A percentile compares a stretch with the other conserved stretches of the same genome.
Conservation (phyloP, 345 rosid genomes). For the Microthlaspi erraticum region DNA sequence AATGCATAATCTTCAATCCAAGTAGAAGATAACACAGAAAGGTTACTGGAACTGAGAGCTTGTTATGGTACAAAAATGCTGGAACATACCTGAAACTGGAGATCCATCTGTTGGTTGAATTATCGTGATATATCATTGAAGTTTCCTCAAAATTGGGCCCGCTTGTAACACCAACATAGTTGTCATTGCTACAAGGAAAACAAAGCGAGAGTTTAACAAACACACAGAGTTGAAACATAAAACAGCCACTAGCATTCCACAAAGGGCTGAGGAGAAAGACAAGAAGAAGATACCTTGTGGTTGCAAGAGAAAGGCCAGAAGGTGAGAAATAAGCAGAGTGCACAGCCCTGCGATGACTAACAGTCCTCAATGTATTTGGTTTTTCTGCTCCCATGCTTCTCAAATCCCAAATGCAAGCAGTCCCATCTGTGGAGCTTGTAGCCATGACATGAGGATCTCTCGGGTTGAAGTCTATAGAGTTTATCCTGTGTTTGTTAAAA, state of each 20-base stretch:
- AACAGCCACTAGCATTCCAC: conserved; percentile 14
- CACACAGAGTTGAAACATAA: not conserved
- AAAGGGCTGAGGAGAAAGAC: not conserved
- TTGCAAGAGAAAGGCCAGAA: conserved; percentile 69
- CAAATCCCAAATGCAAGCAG: conserved; percentile 87
- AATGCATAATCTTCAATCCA: conserved; percentile 1
- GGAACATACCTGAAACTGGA: conserved; percentile 67
- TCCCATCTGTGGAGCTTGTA: conserved; percentile 79
- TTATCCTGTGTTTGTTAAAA: conserved; percentile 75
- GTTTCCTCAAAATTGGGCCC: conserved; percentile 59
- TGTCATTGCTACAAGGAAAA: conserved; percentile 56
- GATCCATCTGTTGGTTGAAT: conserved; percentile 71
- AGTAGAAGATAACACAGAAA: no score
- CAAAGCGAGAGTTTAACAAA: conserved; percentile 11
- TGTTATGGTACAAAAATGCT: conserved; percentile 6
- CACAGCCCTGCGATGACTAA: conserved; percentile 62
- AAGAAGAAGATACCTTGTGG: conserved; percentile 66
- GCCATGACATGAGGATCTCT: conserved; percentile 67
- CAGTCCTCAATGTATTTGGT: conserved; percentile 48
- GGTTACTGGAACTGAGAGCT: conserved; percentile 16
- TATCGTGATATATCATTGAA: conserved; percentile 58
- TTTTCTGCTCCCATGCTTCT: conserved; percentile 53
- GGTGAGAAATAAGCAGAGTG: conserved; percentile 94
- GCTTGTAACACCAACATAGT: conserved; percentile 57
- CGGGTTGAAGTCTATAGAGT: conserved; percentile 73